Conservation (phyloP, 805 yeast genomes). For the Ogataea haglerorum region DNA sequence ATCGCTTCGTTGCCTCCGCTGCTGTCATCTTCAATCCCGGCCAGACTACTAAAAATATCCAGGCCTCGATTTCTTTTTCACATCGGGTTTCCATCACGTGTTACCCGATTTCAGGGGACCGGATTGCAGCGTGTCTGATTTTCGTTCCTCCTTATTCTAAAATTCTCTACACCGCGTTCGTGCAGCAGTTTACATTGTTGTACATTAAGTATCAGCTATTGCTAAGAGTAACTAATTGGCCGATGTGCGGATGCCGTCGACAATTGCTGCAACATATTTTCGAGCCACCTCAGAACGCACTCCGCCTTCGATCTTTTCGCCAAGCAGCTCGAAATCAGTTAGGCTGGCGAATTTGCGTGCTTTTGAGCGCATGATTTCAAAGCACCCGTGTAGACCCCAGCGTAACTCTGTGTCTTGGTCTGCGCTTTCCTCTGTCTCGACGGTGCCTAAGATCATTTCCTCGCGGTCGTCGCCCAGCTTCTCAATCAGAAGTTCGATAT, state of each 20-base stretch:
- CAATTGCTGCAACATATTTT: slow-evolving; percentile 5
- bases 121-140: slow-evolving; percentile 2
- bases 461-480: slow-evolving; percentile 15
- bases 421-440: slow-evolving; percentile 14
- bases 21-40: not conserved
- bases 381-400: slow-evolving; percentile 39
- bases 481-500: slow-evolving; percentile 14
- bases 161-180: slow-evolving; percentile 3
- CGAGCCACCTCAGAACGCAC: slow-evolving; percentile 11
- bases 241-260: not conserved
- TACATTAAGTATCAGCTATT: not conserved
- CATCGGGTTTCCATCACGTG: not conserved
- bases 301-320: slow-evolving; percentile 3
- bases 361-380: slow-evolving; percentile 14
- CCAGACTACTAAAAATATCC: slow-evolving; percentile 1
- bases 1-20: not conserved
- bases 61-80: not conserved
- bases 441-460: slow-evolving; percentile 7
- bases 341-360: slow-evolving; percentile 7
- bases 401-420: slow-evolving; percentile 31
- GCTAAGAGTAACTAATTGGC: not conserved
- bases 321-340: not conserved
- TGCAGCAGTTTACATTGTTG: slow-evolving; percentile 3
- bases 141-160: not conserved
- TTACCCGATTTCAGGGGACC: slow-evolving; percentile 2